Evolutionary conservation across 2,329 filamentous ascomycete genomes (phyloP), one percentile per base, ranked within the genome.

Genomic region (Aciculosporium take): DNA sequence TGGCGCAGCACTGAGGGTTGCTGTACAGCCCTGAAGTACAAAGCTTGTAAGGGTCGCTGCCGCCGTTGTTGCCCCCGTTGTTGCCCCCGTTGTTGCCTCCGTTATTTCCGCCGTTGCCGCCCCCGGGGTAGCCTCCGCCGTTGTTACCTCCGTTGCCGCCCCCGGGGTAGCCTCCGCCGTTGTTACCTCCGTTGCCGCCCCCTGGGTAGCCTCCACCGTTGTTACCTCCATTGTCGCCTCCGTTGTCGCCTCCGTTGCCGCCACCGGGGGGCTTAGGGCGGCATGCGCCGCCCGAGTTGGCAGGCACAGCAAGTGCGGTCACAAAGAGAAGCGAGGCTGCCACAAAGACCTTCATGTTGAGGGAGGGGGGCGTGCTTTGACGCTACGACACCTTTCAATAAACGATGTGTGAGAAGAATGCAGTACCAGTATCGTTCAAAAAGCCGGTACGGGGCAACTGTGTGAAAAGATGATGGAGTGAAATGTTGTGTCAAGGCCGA

Each of bases 271-370:
- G 40, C 20, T 41, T 35, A 28, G 39, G 42, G 3, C 37, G 34
- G 36, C 40, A 41, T 9, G 37, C 41, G 20, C 41, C 37, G 18
- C 31, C 28, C 12, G 33, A 24, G 39, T 23, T 28, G 10, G 44
- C 39, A 4, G 48, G 48, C n/a, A 50, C 45, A 23, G 48, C 48
- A 7, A 49, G 43, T 15, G 42, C 39, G 28, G 45, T 38, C 24
- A 37, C 46, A 23, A 49, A 27, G 18, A 49, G 45, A 29, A 49
- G 34, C 18, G 46, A 29, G 15, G 46, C 41, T 20, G 37, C 41
- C 9, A 37, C 35, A 35, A 48, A 33, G 40, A 47, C 47, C 42
- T 47, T 42, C 48, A 49, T 49, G 18, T 40, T 49, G 35, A 30
- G 17, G 9, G 5, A 12, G 10, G 31, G 1, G 17, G 18, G n/a